These are phyloP conservation scores for Ilyonectria mors-panacis DNA, from an alignment of 2,329 filamentous ascomycete genomes.

Conservation along the genomic window DNA sequence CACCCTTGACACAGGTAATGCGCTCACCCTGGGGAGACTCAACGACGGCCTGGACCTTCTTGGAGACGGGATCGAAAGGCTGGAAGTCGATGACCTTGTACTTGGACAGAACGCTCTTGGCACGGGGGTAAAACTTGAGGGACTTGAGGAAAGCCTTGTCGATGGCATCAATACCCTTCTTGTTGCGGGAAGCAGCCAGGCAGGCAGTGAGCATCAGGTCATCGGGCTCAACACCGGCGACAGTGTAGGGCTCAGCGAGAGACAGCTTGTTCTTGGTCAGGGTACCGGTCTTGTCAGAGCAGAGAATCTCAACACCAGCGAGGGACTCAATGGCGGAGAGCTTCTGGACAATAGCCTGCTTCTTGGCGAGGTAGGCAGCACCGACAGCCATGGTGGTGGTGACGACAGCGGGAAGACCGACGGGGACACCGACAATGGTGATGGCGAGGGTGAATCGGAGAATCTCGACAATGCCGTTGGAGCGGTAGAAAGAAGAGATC, in stretches of 20 bases:
- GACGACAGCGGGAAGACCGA: slow-evolving; percentile 93
- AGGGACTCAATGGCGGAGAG: slow-evolving; percentile 92
- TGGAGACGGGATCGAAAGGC: slow-evolving; percentile 93
- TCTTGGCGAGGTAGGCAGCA: slow-evolving; percentile 91
- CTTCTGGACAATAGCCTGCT: slow-evolving; percentile 94
- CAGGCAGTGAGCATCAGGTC: slow-evolving; percentile 95
- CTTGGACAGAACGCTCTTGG: slow-evolving; percentile 84
- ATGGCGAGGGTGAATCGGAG: slow-evolving; percentile 90
- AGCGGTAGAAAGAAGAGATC: slow-evolving; percentile 90
- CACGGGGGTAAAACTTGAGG: slow-evolving; percentile 84
- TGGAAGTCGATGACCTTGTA: slow-evolving; percentile 89
- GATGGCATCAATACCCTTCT: slow-evolving; percentile 95
- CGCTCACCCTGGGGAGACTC: slow-evolving; percentile 86
- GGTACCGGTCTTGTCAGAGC: slow-evolving; percentile 95
- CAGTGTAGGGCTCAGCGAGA: slow-evolving; percentile 86
- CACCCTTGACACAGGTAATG: slow-evolving; percentile 92
- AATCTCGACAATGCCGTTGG: slow-evolving; percentile 83
- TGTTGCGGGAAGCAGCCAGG: slow-evolving; percentile 91
- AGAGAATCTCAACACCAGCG: slow-evolving; percentile 93
- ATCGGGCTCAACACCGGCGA: slow-evolving; percentile 85
- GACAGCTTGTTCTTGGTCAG: slow-evolving; percentile 96
- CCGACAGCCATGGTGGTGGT: slow-evolving; percentile 97
- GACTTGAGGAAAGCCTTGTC: slow-evolving; percentile 95
- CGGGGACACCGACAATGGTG: slow-evolving; percentile 92
- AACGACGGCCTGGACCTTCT: slow-evolving; percentile 90